Evolutionary conservation across 225 moss, liverwort and hornwort genomes (phyloP).

Genomic region (Rhytidiadelphus loreus): DNA sequence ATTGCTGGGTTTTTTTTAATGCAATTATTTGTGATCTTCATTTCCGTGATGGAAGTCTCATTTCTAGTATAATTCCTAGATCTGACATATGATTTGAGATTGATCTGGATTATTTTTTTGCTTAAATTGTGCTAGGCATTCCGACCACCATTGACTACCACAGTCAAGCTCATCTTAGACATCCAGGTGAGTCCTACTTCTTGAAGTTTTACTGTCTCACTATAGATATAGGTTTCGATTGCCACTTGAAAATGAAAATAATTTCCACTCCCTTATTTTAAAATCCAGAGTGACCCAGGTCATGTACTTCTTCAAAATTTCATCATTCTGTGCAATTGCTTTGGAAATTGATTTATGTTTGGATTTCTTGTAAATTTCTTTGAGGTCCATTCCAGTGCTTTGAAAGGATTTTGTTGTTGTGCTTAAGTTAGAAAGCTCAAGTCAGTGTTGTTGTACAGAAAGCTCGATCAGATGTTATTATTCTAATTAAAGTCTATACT

Average conservation of each 20-base stretch:
- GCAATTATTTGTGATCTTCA: not conserved
- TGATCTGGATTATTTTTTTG: not conserved
- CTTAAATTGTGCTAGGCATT: slow-evolving; percentile 47
- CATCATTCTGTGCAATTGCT: not conserved
- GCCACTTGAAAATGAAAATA: not conserved
- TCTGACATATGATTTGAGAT: not conserved
- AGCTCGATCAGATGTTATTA: too few species aligned
- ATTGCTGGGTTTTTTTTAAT: too few species aligned
- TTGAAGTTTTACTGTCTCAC: not conserved
- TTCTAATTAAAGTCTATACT: too few species aligned
- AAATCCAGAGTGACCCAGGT: not conserved
- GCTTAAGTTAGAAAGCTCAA: too few species aligned
- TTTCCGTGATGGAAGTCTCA: not conserved
- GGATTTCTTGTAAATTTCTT: not conserved
- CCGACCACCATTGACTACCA: slow-evolving; percentile 97
- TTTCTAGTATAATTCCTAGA: not conserved
- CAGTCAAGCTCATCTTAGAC: slow-evolving; percentile 79
- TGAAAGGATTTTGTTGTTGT: not conserved
- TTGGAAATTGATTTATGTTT: not conserved
- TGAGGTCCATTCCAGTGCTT: not conserved
- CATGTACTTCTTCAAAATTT: not conserved
- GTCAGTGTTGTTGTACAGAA: too few species aligned
- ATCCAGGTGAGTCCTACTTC: slow-evolving; percentile 47
- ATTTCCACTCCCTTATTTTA: not conserved
- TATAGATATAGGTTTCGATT: not conserved